Evolutionary conservation across 345 rosid genomes (phyloP), one percentile per base, ranked within the genome.

Genomic region (Raphanus sativus): DNA sequence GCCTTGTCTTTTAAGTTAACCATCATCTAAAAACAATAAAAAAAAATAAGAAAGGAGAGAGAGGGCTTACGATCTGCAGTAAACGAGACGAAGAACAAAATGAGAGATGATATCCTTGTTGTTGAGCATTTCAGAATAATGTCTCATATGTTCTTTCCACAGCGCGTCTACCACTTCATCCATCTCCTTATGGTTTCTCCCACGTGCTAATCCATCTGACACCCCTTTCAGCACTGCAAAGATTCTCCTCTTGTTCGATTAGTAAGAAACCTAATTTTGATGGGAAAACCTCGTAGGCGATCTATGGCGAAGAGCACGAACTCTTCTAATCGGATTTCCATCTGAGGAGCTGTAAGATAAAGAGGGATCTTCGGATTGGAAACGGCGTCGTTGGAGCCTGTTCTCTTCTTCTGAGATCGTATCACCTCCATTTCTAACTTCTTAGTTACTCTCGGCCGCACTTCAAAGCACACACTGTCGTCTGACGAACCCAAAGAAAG

Each of bases 281-380:
- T 26, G 33, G 21, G 8, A 36, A 25, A 28, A 95, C 99, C 99
- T 83, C 92, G 89, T 72, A 95, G 86, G 62, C 96, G 94, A 87
- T 92, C 94, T 61, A 89, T 80, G 81, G 99, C 96, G 79, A 85
- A 91, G 82, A 89, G 90, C 87, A 91, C 98, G 85, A 91, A 95
- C 69, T 92, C 97, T 75, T 89, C 96, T 56, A 91, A 90, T 40
- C 98, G 86, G 78, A 92, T 93, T 75, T 95, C 98, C 74, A 92
- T 87, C 2, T 84, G 16, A 33, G 97, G 98, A 10, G 96, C 89
- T 7, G 90, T 86, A 34, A 92, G 86, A 78, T 92, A 89, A 28
- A 92, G 87, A 9, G 91, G 98, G 33, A 91, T 85, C 25, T 85
- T 75, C 82, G 68, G 59, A 75, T 75, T 79, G 4, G 71, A 70